Base-by-base conservation (phyloP, 1,139 yeast species). In the Pichia norvegensis region DNA sequence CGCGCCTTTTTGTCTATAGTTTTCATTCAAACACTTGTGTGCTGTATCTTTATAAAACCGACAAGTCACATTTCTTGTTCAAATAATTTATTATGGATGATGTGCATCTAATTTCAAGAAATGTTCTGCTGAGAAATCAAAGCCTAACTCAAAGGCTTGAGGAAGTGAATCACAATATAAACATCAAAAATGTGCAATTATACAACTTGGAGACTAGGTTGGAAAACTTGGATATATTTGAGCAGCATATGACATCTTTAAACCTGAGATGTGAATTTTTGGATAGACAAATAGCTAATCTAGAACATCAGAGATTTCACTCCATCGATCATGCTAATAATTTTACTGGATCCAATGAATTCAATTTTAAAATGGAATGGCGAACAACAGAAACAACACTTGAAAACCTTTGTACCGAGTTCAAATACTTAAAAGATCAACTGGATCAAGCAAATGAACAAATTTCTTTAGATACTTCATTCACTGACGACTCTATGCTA, bases 331-430 rank as follows among this genome's bases (percentile, higher is more conserved):
- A 8, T 5, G 16, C 31, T 13, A 13, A 27, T 10, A 27, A 11
- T 13, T 27, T 31, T 31, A 8, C 20, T 16, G 6, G 11, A 17
- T 16, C 16, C 21, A 31, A 31, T 11, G 45, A 45, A 25, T 41
- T 45, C 19, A 45, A 45, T 21, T 29, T 38, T 4, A 46, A 41
- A 41, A 53, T 67, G 27, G 67, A 67, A 44, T 65, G 69, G 69
- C 61, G 65, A 58, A 66, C 67, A 58, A 73, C 68, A 51, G 73
- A 63, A 61, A 74, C 64, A 2, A 72, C 79, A 1, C 67, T 75
- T 50, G 76, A 72, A 42, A 76, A 74, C 49, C 56, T 80, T 41
- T 61, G 67, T 35, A 58, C 65, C 39, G 85, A 79, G 55, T 78
- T 65, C 50, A 57, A 61, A n/a, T 70, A 66, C 48, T 52, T 76